Conservation (phyloP, 2,329 filamentous ascomycete genomes). For the Cryphonectria nitschkei region DNA sequence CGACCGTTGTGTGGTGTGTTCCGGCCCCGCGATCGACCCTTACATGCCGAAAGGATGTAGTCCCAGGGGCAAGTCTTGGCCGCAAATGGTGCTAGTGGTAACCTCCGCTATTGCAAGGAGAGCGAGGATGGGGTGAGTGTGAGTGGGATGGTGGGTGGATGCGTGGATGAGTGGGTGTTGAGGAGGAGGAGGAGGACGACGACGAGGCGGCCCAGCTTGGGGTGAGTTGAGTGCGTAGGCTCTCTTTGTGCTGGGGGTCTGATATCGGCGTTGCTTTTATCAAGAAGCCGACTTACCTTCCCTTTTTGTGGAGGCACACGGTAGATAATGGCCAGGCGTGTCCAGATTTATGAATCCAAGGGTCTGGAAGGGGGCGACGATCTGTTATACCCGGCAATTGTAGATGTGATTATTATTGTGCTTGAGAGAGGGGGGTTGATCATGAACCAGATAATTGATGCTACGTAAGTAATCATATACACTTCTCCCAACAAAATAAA, state of each 20-base stretch:
- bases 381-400: background rate
- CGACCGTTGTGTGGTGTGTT: background rate
- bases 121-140: background rate
- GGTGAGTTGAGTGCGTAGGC: background rate
- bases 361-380: background rate
- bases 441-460: background rate
- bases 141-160: background rate
- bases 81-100: background rate
- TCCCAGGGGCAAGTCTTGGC: background rate
- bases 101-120: background rate
- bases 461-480: background rate
- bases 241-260: background rate
- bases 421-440: background rate
- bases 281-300: slow-evolving; percentile 16
- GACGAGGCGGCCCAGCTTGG: no score
- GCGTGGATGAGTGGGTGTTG: background rate
- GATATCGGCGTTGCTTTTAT: slow-evolving; percentile 13
- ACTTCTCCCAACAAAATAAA: background rate
- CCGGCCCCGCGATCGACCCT: slow-evolving; percentile 16
- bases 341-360: background rate
- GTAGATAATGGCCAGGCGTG: slow-evolving; percentile 3
- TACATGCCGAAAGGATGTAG: slow-evolving; percentile 4
- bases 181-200: background rate
- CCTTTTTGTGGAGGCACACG: slow-evolving; percentile 8
- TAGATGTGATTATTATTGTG: background rate